phyloP scores from a whole-genome alignment of 495 filamentous ascomycete species.

The Aspergillus leporis region DNA sequence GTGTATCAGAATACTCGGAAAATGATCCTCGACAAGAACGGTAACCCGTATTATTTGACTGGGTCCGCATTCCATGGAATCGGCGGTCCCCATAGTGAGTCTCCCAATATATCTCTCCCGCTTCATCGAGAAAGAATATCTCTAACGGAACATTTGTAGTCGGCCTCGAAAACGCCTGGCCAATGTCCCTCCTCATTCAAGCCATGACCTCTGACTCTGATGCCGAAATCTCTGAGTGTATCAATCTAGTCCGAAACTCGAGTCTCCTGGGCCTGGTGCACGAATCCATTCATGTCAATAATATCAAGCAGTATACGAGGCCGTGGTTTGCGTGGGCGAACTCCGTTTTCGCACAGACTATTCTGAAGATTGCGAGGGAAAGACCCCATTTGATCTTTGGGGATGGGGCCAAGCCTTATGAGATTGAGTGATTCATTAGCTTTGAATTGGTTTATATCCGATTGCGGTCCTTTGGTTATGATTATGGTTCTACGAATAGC shows the following conservation, averaged over 20 bases:
- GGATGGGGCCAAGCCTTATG: conserved; percentile 46
- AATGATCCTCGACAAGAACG: conserved; percentile 77
- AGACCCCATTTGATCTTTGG: conserved; percentile 89
- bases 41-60: conserved; percentile 87
- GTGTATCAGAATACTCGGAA: conserved; percentile 88
- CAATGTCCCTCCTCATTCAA: conserved; percentile 90
- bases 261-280: conserved; percentile 81
- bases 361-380: conserved; percentile 81
- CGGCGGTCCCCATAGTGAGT: conserved; percentile 68
- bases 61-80: conserved; percentile 85
- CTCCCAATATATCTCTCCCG: not conserved
- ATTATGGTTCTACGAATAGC: too few species aligned
- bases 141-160: conserved; percentile 36
- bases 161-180: conserved; percentile 91
- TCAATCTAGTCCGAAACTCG: conserved; percentile 72
- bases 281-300: conserved; percentile 87
- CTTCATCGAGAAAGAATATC: not conserved
- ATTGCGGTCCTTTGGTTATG: not conserved
- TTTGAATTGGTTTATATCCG: not conserved
- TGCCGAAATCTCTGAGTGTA: conserved; percentile 69
- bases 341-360: conserved; percentile 91
- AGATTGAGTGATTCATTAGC: conserved; percentile 17
- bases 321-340: conserved; percentile 99
- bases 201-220: conserved; percentile 88
- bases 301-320: conserved; percentile 71